These are phyloP conservation scores for Dactylellina haptotyla DNA, from an alignment of 2,329 filamentous ascomycete species.

Conservation along the genomic window DNA sequence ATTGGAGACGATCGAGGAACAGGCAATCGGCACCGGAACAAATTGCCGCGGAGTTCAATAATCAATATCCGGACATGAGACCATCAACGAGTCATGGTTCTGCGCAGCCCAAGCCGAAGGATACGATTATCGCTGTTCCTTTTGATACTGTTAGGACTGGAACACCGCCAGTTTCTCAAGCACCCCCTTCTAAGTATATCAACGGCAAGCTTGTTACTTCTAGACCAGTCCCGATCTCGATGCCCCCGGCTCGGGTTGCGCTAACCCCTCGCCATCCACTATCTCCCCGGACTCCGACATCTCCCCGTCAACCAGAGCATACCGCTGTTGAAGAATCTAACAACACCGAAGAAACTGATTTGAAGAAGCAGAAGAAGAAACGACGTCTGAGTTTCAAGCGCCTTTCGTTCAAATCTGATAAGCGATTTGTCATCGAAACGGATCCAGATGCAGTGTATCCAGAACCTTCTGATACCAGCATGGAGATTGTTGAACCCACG, in stretches of 20 bases:
- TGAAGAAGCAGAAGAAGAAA: constrained; percentile 45
- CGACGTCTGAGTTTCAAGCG: constrained; percentile 47
- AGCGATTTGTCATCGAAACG: constrained; percentile 20
- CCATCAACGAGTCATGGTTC: constrained; percentile 35
- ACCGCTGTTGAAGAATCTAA: constrained; percentile 19
- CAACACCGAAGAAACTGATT: not conserved
- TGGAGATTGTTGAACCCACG: not conserved
- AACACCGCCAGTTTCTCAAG: constrained; percentile 14
- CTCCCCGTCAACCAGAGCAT: constrained; percentile 9
- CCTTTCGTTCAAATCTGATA: constrained; percentile 38
- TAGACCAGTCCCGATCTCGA: not conserved
- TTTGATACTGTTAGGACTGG: constrained; percentile 22
- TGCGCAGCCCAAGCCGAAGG: not conserved
- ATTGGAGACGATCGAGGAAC: constrained; percentile 23
- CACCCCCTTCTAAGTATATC: constrained; percentile 7
- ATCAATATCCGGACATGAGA: constrained; percentile 36
- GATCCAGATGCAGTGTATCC: not conserved
- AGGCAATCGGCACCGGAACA: constrained; percentile 46
- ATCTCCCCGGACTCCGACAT: not conserved
- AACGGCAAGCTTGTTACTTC: constrained; percentile 15
- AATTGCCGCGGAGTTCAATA: constrained; percentile 18
- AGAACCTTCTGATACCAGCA: not conserved
- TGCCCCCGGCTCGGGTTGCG: not conserved
- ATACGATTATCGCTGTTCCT: constrained; percentile 19
- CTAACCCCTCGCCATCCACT: not conserved